A percentile compares a stretch with the other conserved stretches of the same genome.
phyloP scores from a whole-genome alignment of 2,329 filamentous ascomycete genomes.

The Diaporthe citri region DNA sequence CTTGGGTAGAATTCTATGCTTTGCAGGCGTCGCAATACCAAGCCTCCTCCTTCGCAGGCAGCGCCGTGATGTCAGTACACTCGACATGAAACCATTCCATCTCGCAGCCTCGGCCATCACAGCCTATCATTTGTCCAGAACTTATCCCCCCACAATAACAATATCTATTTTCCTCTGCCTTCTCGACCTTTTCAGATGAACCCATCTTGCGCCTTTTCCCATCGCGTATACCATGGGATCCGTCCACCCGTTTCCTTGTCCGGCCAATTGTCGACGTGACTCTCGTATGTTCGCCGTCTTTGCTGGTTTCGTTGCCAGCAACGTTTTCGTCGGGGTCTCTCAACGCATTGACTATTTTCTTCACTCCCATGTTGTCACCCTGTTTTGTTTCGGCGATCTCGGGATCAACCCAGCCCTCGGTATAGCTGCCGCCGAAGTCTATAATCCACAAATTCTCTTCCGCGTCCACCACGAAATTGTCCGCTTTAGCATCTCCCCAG shows the following conservation, averaged over 20 bases:
- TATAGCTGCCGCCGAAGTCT: constrained; percentile 50
- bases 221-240: not conserved
- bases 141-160: constrained; percentile 25
- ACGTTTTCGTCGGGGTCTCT: constrained; percentile 25
- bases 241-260: not conserved
- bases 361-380: constrained; percentile 34
- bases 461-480: constrained; percentile 49
- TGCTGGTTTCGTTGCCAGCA: not conserved
- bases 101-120: constrained; percentile 18
- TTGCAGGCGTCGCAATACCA: constrained; percentile 19
- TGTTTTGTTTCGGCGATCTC: constrained; percentile 27
- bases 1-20: not conserved
- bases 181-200: not conserved
- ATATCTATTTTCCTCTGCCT: not conserved
- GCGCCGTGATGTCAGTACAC: constrained; percentile 9
- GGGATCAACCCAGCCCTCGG: constrained; percentile 46
- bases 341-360: constrained; percentile 31
- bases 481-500: constrained; percentile 50
- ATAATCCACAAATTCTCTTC: constrained; percentile 47
- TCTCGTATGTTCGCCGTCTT: not conserved
- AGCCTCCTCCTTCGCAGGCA: constrained; percentile 19
- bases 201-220: not conserved
- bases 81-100: constrained; percentile 29
- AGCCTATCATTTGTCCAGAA: constrained; percentile 32
- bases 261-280: not conserved